These are phyloP conservation scores for Leccinellum rugosiceps DNA, from an alignment of 768 basidiomycete genomes.

Conservation along the genomic window DNA sequence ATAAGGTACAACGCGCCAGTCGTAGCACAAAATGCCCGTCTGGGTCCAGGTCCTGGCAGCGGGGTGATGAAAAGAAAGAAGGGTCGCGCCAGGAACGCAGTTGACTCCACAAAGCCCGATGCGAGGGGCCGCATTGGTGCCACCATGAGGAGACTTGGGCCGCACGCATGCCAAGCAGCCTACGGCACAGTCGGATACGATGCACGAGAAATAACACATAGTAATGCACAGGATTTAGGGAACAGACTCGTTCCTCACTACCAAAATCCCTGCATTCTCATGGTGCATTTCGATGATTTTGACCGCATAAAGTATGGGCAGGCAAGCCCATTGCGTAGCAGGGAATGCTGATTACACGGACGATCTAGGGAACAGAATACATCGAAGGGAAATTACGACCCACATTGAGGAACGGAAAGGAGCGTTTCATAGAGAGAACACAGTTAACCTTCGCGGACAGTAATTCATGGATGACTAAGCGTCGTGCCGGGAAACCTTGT, in stretches of 20 bases:
- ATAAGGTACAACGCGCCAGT: neutral
- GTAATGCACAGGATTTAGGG: neutral
- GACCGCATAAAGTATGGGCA: neutral
- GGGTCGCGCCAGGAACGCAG: neutral
- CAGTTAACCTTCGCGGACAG: constrained; percentile 26
- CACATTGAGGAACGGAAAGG: neutral
- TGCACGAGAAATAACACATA: neutral
- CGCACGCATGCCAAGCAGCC: neutral
- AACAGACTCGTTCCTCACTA: neutral
- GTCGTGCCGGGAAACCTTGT: constrained; percentile 27
- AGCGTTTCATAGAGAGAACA: neutral
- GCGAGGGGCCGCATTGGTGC: neutral
- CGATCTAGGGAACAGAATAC: neutral
- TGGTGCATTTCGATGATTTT: neutral
- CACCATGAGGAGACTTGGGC: neutral
- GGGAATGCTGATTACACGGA: neutral
- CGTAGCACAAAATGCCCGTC: neutral
- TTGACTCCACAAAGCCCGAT: neutral
- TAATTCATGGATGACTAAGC: constrained; percentile 29
- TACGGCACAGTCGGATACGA: neutral
- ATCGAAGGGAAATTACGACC: neutral
- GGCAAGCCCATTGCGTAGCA: neutral
- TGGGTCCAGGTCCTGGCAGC: neutral
- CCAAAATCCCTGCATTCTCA: neutral
- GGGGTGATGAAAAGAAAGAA: neutral